Percentiles rank a stretch among this genome's conserved stretches.
These are phyloP conservation scores for Rhytidiadelphus loreus DNA, from an alignment of 225 moss, liverwort and hornwort genomes.

Conservation along the genomic window DNA sequence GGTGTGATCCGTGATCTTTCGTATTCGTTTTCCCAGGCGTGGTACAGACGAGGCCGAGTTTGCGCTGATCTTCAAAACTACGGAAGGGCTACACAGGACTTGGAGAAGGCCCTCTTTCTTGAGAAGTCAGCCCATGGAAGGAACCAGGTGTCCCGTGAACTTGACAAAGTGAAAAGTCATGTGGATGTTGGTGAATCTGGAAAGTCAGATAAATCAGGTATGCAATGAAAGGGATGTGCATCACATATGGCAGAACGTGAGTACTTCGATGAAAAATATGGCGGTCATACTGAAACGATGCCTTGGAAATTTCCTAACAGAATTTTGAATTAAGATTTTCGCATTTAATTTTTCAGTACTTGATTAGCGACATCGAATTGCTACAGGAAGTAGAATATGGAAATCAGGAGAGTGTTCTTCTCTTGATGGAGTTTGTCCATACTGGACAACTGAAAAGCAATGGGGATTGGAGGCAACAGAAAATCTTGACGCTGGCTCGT, in stretches of 20 bases:
- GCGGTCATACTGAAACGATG: neutral
- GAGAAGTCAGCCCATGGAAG: constrained; percentile 33
- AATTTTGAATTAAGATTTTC: neutral
- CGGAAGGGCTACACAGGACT: constrained; percentile 39
- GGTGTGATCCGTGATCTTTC: neutral
- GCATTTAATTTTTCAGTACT: neutral
- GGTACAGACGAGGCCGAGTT: constrained; percentile 72
- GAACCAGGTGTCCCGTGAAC: constrained; percentile 46
- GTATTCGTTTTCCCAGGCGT: constrained; percentile 46
- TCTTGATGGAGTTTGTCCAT: neutral
- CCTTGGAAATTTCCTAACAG: neutral
- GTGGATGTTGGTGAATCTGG: neutral
- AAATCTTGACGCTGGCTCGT: constrained; percentile 43
- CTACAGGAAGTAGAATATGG: constrained; percentile 12
- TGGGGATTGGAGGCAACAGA: constrained; percentile 47
- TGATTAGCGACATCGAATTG: neutral
- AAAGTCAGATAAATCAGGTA: neutral
- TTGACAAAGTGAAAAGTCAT: constrained; percentile 21
- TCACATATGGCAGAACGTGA: neutral
- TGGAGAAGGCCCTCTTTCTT: constrained; percentile 38
- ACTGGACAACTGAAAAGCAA: constrained; percentile 57
- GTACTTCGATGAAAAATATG: neutral
- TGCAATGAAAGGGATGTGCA: neutral
- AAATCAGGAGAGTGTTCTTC: neutral
- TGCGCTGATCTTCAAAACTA: constrained; percentile 31